Base-by-base conservation (phyloP, 139 green algal genomes). In the Chara braunii region DNA sequence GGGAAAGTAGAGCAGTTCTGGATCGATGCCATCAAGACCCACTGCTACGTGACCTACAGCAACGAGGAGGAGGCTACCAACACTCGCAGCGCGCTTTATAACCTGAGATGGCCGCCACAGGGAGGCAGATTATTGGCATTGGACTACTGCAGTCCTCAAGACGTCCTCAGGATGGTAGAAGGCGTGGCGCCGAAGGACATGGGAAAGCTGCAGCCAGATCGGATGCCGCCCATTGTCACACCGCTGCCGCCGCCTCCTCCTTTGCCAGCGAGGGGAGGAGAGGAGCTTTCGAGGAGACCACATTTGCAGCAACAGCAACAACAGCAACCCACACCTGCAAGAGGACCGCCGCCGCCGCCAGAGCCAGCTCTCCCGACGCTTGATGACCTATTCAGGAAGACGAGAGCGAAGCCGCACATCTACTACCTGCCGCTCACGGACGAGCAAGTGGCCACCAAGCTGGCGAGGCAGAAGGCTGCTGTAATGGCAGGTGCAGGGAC, bases 391-490 rank as follows among this genome's bases (percentile, higher is more conserved):
- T 95, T 95, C 56, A 65, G 73, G 3, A 88, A 88, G 75, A 95
- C 88, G 0, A 60, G 55, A n/a, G 45, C 74, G 33, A 85, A 87
- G 79, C 88, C 88, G 3, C 37, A 42, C 7, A 69, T 95, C 30
- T 95, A 90, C 72, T 95, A 81, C 74, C 70, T 94, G 64, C 88
- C 88, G 24, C 72, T 94, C 23, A 87, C 81, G 14, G 81, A 90
- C 2, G 83, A 81, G 29, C 65, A 86, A 44, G 77, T 83, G 11
- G 75, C 48, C 2, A 68, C 40, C 8, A 79, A 80, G 48, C 72
- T 68, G 6, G 42, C 59, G 18, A 48, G 8, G 7, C 29, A 55
- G 8, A 28, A 55, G 45, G n/a, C n/a, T n/a, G n/a, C n/a, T n/a
- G n/a, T n/a, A n/a, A n/a, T n/a, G n/a, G n/a, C n/a, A n/a, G n/a